Base-by-base conservation (phyloP, 2,329 filamentous ascomycete genomes). In the Meredithiella fracta region DNA sequence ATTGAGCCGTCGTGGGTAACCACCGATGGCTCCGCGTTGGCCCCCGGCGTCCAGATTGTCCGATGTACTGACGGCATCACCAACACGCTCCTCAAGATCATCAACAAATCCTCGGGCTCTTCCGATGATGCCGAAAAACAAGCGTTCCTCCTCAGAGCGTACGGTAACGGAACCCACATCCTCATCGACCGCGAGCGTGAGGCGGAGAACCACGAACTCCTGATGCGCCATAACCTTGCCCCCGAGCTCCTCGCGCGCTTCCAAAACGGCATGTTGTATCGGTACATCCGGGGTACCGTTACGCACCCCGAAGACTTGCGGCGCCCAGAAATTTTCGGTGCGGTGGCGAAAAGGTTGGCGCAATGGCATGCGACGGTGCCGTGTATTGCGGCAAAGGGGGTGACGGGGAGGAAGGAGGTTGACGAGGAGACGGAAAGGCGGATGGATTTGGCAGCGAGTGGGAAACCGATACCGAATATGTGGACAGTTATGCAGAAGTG, bases 11-110 rank as follows among this genome's bases (percentile, higher is more conserved):
- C 94, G 63, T 98, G 92, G 92, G 76, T 81, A 62, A 76, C 77
- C 51, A 73, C 78, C 37, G 80, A 82, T 61, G 53, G 54, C n/a
- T 31, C 17, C 7, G 15, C 38, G 3, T 50, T 56, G 23, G 38
- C 51, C 23, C 15, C 50, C 8, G 54, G 50, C 25, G 77, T 98
- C 63, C 82, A 92, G 64, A 87, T 97, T 66, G 77, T 88, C 62
- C 83, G 86, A 61, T 98, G 97, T 73, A 98, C 89, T 40, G 92
- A 98, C 65, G 92, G 92, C 65, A 98, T 97, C 71, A 98, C 92
- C 62, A 98, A 98, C 70, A 97, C 90, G 52, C 73, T 91, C 51
- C 74, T 89, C 60, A 90, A 90, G 67, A 82, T 83, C n/a, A 70
- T 85, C 65, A 86, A 87, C 67, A 74, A 74, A 25, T 67, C 72